Base-by-base conservation (phyloP, 257 asterid species). In the Penstemon newberryi region DNA sequence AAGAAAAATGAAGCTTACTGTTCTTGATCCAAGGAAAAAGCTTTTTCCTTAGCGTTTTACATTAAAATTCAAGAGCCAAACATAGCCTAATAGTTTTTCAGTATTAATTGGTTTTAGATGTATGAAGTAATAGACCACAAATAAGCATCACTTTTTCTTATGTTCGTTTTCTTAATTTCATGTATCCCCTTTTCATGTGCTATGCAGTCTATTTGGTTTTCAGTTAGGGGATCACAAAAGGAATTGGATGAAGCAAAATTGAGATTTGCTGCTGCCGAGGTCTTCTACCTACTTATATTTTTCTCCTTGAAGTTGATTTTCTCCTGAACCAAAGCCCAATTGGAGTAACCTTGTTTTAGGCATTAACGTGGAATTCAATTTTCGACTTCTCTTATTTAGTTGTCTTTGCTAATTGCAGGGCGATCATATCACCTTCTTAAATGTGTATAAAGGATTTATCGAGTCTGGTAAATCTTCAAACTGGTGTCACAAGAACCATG, bases 241-340 rank as follows among this genome's bases (percentile, higher is more conserved):
- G 95, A 90, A 71, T 73, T 82, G 73, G 99, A 93, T 74, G 97
- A 87, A 78, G 97, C 94, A 66, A 90, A 86, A 72, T 76, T 90
- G 89, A 85, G 96, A 84, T 93, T 93, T 85, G 97, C 96, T 37
- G 88, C 96, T 75, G 89, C 96, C 60, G 99, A 93, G 97, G 99
- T 92, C 52, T 56, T 63, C 70, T 70, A 53, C 41, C 61, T 11
- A 45, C 70, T 41, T 75, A 6, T 38, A 60, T 44, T 25, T 36
- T 49, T 67, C 56, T 25, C 62, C 65, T 15, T 15, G 18, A 15
- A 15, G 18, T 15, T 15, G 0, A 15, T 15, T 15, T 15, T 0
- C 18, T 0, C 18, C 18, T 15, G 18, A 15, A 15, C 18, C 18
- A 15, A 15, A 15, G 18, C 18, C 33, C 57, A 43, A 66, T 38